These are phyloP conservation scores for Phytophthora cactorum DNA, from an alignment of 352 stramenopile species.

Conservation along the genomic window DNA sequence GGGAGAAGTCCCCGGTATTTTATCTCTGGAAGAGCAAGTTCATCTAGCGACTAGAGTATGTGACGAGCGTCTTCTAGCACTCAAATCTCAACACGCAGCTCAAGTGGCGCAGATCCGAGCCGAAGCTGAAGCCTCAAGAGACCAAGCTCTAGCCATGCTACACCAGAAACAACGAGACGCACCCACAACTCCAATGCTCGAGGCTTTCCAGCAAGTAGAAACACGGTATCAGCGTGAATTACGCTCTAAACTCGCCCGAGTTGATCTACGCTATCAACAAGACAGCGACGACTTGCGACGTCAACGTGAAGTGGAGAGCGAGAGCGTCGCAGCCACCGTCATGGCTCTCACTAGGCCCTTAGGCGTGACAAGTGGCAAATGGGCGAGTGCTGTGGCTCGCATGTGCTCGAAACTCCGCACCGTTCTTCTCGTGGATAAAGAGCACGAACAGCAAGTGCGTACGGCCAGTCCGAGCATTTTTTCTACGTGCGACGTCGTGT, in stretches of 20 bases:
- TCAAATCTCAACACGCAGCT: conserved; percentile 47
- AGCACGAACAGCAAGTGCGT: conserved; percentile 23
- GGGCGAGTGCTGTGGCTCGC: conserved; percentile 66
- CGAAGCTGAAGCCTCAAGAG: conserved; percentile 36
- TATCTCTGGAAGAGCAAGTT: conserved; percentile 75
- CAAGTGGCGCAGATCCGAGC: conserved; percentile 42
- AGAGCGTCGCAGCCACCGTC: conserved; percentile 73
- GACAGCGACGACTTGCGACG: conserved; percentile 66
- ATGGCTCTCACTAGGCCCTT: conserved; percentile 79
- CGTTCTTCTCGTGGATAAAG: conserved; percentile 48
- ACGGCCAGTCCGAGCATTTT: conserved; percentile 37
- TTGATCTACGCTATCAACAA: conserved; percentile 64
- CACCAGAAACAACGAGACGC: conserved; percentile 47
- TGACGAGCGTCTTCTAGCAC: conserved; percentile 64
- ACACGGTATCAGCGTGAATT: conserved; percentile 30
- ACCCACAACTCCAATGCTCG: conserved; percentile 13
- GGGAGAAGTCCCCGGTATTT: conserved; percentile 63
- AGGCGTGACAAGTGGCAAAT: conserved; percentile 73
- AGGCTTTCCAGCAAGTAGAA: conserved; percentile 51
- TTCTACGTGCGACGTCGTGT: conserved; percentile 38
- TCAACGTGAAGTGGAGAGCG: conserved; percentile 69
- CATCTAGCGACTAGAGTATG: conserved; percentile 60
- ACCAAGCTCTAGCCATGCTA: conserved; percentile 31
- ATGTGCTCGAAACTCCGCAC: conserved; percentile 58
- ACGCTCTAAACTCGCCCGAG: conserved; percentile 45